Conservation (phyloP, 192 early-diverging fungal species). For the Umbelopsis vinacea region DNA sequence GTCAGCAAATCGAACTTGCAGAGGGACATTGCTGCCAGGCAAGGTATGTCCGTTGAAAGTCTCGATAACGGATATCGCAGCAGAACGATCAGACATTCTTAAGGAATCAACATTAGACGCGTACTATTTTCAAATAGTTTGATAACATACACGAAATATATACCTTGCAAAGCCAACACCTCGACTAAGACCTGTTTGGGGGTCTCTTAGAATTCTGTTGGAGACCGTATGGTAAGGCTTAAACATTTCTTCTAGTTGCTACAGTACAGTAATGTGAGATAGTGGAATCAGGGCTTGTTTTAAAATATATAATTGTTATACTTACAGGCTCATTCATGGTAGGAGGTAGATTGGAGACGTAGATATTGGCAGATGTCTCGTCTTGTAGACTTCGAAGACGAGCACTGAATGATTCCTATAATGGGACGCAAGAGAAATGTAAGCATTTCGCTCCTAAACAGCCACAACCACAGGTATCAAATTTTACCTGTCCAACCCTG, state of each 20-base stretch:
- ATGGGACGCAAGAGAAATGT: slow-evolving; percentile 2
- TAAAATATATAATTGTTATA: background rate
- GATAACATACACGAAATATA: background rate
- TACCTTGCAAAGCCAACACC: slow-evolving; percentile 83
- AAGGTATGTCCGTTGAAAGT: slow-evolving; percentile 64
- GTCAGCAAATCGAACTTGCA: slow-evolving; percentile 83
- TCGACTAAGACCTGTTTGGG: slow-evolving; percentile 62
- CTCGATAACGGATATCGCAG: slow-evolving; percentile 70
- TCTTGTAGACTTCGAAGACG: slow-evolving; percentile 75
- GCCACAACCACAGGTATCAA: slow-evolving; percentile 1
- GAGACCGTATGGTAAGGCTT: slow-evolving; percentile 69
- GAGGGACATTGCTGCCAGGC: slow-evolving; percentile 61
- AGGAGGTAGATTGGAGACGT: slow-evolving; percentile 82
- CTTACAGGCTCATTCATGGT: slow-evolving; percentile 73
- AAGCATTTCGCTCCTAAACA: background rate
- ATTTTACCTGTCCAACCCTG: slow-evolving; percentile 56
- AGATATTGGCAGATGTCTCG: slow-evolving; percentile 78
- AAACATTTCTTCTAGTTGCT: slow-evolving; percentile 67
- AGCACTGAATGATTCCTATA: slow-evolving; percentile 71
- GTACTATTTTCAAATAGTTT: background rate
- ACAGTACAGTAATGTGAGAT: background rate
- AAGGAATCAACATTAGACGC: background rate
- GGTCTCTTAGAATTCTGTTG: slow-evolving; percentile 75
- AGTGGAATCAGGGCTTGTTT: background rate
- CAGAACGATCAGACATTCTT: slow-evolving; percentile 72